A percentile compares a stretch with the other conserved stretches of the same genome.
Evolutionary conservation across 495 filamentous ascomycete species (phyloP).

Genomic region (Aspergillus hancockii): DNA sequence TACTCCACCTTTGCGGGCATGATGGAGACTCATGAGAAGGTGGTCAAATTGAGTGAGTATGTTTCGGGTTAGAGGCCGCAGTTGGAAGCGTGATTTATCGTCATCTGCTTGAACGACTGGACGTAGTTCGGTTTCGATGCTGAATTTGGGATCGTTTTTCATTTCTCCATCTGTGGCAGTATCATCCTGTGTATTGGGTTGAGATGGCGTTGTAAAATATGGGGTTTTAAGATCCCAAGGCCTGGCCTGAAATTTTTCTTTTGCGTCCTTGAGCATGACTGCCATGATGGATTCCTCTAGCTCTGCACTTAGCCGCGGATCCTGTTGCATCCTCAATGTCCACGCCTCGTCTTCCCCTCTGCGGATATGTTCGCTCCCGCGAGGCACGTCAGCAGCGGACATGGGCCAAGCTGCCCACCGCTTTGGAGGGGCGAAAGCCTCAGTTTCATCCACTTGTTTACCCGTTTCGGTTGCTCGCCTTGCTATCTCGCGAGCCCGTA

Average conservation of each 20-base stretch:
- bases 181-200: constrained; percentile 10
- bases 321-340: constrained; percentile 44
- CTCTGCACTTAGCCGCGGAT: constrained; percentile 51
- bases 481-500: constrained; percentile 31
- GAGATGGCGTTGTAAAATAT: background rate
- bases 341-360: constrained; percentile 45
- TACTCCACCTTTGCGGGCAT: constrained; percentile 50
- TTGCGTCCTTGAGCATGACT: constrained; percentile 60
- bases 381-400: constrained; percentile 57
- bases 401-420: constrained; percentile 83
- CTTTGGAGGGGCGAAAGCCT: constrained; percentile 40
- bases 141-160: constrained; percentile 23
- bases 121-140: constrained; percentile 25
- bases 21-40: constrained; percentile 66
- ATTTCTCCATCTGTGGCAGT: constrained; percentile 7
- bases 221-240: constrained; percentile 24
- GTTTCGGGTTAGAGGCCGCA: constrained; percentile 64
- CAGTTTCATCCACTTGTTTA: constrained; percentile 27
- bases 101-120: constrained; percentile 61
- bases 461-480: constrained; percentile 27
- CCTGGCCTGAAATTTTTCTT: constrained; percentile 55
- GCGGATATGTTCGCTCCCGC: constrained; percentile 47
- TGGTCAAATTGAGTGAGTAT: constrained; percentile 66
- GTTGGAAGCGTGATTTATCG: constrained; percentile 56
- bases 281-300: constrained; percentile 70